Evolutionary conservation across 306 rosid species (phyloP), one percentile per base, ranked within the genome.

Genomic region (Inga leiocalycina): DNA sequence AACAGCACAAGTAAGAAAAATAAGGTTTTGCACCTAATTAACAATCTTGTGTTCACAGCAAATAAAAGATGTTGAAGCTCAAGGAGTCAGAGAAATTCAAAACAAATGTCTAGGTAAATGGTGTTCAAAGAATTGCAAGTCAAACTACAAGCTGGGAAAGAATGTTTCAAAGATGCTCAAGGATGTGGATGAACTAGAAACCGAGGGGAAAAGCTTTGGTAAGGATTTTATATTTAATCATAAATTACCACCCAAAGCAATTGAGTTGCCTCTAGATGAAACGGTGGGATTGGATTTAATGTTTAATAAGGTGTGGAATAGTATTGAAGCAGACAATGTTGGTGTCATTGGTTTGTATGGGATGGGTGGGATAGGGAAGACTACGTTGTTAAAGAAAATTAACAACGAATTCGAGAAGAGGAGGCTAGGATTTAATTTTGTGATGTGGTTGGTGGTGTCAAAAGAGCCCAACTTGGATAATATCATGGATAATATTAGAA

Each of bases 321-420:
- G 54, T 10, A 9, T 80, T 32, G 45, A 49, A 67, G 48, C 22
- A 37, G 69, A 59, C 1, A 71, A 30, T 16, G 51, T 70, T 39
- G 78, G 81, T 10, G 66, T 15, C 2, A 68, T 86, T 30, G 84
- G 82, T 1, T 27, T 86, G 2, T 79, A 69, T n/a, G 86, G 86
- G 3, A 86, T 82, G 75, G 81, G 75, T 0, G 65, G 81, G 37
- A 34, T 8, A 0, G 49, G 81, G 0, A 66, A 66, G 51, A 46
- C 51, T 67, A 35, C 39, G 0, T 35, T 35, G 4, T 35, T 35
- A 4, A 35, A 35, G 39, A 35, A 35, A 35, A 35, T 35, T 35
- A 35, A 35, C 39, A 35, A 35, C 4, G 39, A 35, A 35, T 0
- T 35, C 4, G 39, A 0, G 6, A 4, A 35, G 6, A 35, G 6